phyloP scores from a whole-genome alignment of 2,329 filamentous ascomycete genomes.

The Didymella keratinophila region DNA sequence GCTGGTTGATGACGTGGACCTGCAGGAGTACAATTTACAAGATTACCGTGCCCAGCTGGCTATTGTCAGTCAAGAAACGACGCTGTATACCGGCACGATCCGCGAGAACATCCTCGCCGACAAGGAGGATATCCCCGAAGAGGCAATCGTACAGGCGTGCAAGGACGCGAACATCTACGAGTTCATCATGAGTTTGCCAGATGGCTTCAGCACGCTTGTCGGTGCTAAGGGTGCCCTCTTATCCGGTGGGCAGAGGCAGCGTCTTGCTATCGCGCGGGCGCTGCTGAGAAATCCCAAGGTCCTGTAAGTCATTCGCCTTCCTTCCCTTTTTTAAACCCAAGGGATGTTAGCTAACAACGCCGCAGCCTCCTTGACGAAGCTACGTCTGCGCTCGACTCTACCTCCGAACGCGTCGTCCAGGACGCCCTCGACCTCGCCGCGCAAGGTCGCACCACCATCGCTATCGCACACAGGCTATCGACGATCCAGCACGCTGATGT shows the following conservation, averaged over 20 bases:
- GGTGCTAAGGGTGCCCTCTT: slow-evolving; percentile 76
- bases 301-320: slow-evolving; percentile 73
- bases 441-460: slow-evolving; percentile 89
- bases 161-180: slow-evolving; percentile 64
- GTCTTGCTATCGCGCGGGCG: slow-evolving; percentile 90
- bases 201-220: slow-evolving; percentile 85
- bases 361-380: slow-evolving; percentile 49
- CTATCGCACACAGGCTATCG: slow-evolving; percentile 88
- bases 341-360: slow-evolving; percentile 12
- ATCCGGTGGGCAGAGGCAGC: slow-evolving; percentile 88
- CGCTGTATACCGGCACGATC: slow-evolving; percentile 91
- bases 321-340: neutral
- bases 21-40: slow-evolving; percentile 78
- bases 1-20: slow-evolving; percentile 82
- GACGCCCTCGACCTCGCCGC: slow-evolving; percentile 81
- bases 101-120: slow-evolving; percentile 80
- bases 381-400: slow-evolving; percentile 49
- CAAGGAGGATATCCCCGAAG: slow-evolving; percentile 72
- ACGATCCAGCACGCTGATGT: slow-evolving; percentile 95
- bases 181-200: slow-evolving; percentile 53
- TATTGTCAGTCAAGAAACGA: slow-evolving; percentile 95
- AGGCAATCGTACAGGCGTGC: slow-evolving; percentile 78
- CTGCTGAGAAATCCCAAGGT: slow-evolving; percentile 92
- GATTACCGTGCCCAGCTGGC: slow-evolving; percentile 85
- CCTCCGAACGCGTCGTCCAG: slow-evolving; percentile 77